Base-by-base conservation (phyloP, 2,329 filamentous ascomycete genomes). In the Aaosphaeria pasadenensis region DNA sequence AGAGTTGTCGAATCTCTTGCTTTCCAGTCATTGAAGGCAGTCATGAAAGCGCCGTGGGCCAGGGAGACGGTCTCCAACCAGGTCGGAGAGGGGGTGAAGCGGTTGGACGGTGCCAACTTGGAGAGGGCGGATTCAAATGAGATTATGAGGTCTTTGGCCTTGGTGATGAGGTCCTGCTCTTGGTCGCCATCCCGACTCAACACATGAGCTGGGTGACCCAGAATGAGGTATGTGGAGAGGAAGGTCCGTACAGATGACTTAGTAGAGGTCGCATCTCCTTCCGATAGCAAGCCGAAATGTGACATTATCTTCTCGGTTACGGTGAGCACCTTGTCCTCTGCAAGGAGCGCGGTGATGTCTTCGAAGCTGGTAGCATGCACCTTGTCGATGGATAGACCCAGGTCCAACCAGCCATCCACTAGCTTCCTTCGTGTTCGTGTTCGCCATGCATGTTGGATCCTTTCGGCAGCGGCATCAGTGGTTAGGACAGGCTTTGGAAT, bases 11-110 rank as follows among this genome's bases (percentile, higher is more conserved):
- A 89, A 64, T 92, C 89, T 45, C 88, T 82, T 1, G 88, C 85
- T 69, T 91, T 90, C 89, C 89, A 94, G 4, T 87, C 84, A 51
- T 89, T 87, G 62, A 94, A 91, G 1, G 87, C 87, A 45, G 88
- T 86, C 58, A 86, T 83, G 57, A 90, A 94, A 0, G 85, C 81
- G 31, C 86, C 82, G 62, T 91, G 89, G 1, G 83, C 78, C 57
- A 89, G 81, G 0, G 85, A 80, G 13, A 94, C 75, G 1, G 80
- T 78, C 45, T 83, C 80, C 30, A 80, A 75, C 38, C 87, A 77
- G 2, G 79, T 80, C 0, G 82, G 81, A 1, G 85, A 84, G 39
- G 85, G 80, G 0, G 80, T 85, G 64, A 84, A 88, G 54, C 80
- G 81, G 66, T 89, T 91, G 55, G 78, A 79, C 1, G 77, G 71